These are phyloP conservation scores for Ceratobasidium sp. DNA, from an alignment of 1,284 basidiomycete genomes.

Conservation along the genomic window DNA sequence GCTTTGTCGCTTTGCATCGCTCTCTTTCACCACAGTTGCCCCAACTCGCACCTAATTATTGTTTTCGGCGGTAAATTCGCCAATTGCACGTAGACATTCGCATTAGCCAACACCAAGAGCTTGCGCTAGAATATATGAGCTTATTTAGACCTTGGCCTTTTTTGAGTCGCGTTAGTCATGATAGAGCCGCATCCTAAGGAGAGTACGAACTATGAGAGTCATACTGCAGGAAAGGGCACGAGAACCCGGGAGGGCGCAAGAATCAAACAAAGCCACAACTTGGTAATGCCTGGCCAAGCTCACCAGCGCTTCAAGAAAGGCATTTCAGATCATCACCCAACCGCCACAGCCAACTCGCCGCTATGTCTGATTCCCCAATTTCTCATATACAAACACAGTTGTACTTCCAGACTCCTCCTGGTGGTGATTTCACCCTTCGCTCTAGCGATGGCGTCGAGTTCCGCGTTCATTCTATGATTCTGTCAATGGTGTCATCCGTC, in stretches of 20 bases:
- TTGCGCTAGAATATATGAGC: not conserved
- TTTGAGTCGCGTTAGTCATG: too few relatives aligned
- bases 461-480: not conserved
- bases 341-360: too few relatives aligned
- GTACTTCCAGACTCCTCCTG: slow-evolving; percentile 5
- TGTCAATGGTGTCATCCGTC: not conserved
- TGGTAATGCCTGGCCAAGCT: not conserved
- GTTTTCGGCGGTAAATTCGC: slow-evolving; percentile 5
- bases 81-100: not conserved
- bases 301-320: too few relatives aligned
- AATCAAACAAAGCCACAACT: too few relatives aligned
- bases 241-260: too few relatives aligned
- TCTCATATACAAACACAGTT: not conserved
- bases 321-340: not conserved
- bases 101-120: not conserved
- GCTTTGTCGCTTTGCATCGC: slow-evolving; percentile 5
- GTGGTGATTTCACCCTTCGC: not conserved
- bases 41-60: not conserved
- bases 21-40: slow-evolving; percentile 7
- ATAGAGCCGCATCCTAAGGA: too few relatives aligned
- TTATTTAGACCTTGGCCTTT: not conserved
- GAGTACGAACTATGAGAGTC: too few relatives aligned
- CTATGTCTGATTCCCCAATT: not conserved
- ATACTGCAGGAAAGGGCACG: too few relatives aligned
- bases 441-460: slow-evolving; percentile 20